A percentile compares a stretch with the other conserved stretches of the same genome.
Evolutionary conservation across 2,329 filamentous ascomycete species (phyloP).

Genomic region (Aaosphaeria arxii): DNA sequence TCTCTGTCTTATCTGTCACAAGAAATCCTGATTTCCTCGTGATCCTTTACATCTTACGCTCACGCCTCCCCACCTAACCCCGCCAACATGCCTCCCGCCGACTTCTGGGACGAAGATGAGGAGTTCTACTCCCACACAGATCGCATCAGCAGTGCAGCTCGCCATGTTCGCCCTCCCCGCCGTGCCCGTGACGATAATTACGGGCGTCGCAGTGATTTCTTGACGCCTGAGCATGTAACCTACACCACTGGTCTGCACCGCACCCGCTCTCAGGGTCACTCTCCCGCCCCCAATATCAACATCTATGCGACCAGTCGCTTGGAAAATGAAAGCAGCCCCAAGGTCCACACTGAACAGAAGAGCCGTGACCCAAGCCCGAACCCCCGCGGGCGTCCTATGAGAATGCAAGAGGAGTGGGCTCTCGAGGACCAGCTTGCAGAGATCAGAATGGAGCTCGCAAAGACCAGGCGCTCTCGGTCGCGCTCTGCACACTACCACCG

Average conservation of each 20-base stretch:
- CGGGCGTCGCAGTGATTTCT: conserved; percentile 26
- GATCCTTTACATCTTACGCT: too few relatives aligned
- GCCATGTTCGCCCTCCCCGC: conserved; percentile 26
- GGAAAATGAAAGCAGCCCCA: conserved; percentile 33
- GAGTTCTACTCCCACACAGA: conserved; percentile 22
- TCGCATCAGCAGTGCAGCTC: conserved; percentile 20
- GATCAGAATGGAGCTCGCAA: conserved; percentile 22
- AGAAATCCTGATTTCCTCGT: too few relatives aligned
- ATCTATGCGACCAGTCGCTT: conserved; percentile 42
- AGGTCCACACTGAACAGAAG: conserved; percentile 31
- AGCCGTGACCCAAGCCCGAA: conserved; percentile 13
- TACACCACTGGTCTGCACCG: conserved; percentile 38
- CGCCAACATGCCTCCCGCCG: too few relatives aligned
- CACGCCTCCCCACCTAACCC: too few relatives aligned
- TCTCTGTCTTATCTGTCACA: too few relatives aligned
- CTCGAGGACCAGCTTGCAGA: conserved; percentile 35
- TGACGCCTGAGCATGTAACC: conserved; percentile 22
- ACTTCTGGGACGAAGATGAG: conserved; percentile 8
- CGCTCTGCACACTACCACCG: conserved; percentile 17
- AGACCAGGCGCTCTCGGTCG: conserved; percentile 8
- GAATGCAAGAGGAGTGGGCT: conserved; percentile 32
- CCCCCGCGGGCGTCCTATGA: conserved; percentile 23
- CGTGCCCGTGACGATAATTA: conserved; percentile 15
- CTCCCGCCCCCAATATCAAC: conserved; percentile 44
- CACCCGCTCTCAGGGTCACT: conserved; percentile 43